These are phyloP conservation scores for Diaporthe ampelina DNA, from an alignment of 2,329 filamentous ascomycete genomes.

Conservation along the genomic window DNA sequence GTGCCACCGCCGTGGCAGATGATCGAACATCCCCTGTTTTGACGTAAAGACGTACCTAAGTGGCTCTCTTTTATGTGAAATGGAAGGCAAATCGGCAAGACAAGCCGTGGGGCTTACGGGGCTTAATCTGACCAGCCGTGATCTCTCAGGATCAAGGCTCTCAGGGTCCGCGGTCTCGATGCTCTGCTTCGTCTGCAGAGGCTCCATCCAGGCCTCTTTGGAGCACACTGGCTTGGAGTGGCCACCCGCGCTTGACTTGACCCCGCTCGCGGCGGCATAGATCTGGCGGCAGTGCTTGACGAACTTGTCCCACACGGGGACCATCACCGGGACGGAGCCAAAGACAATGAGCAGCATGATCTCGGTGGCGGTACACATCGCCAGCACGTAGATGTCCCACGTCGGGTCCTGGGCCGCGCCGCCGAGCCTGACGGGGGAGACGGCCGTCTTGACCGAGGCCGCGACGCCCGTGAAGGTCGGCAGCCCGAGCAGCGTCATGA, in stretches of 20 bases:
- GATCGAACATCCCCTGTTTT: background rate
- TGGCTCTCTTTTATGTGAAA: background rate
- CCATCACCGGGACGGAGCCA: background rate
- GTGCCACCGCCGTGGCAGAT: background rate
- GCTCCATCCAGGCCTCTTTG: background rate
- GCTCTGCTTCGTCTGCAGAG: background rate
- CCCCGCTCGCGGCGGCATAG: background rate
- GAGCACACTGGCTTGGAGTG: background rate
- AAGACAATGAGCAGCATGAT: background rate
- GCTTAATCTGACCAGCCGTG: background rate
- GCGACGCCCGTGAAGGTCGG: background rate
- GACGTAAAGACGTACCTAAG: background rate
- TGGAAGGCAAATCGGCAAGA: background rate
- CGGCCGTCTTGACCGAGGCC: background rate
- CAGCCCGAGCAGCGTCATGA: background rate
- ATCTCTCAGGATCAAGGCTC: background rate
- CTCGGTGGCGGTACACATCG: background rate
- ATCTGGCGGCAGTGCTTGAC: background rate
- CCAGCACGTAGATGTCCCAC: background rate
- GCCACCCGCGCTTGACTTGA: background rate
- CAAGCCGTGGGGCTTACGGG: too few species aligned
- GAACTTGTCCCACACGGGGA: background rate
- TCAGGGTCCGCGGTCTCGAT: background rate
- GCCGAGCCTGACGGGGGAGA: background rate
- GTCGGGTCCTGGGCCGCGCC: background rate